These are phyloP conservation scores for Allantophomopsis cytisporea DNA, from an alignment of 2,329 filamentous ascomycete genomes.

Conservation along the genomic window DNA sequence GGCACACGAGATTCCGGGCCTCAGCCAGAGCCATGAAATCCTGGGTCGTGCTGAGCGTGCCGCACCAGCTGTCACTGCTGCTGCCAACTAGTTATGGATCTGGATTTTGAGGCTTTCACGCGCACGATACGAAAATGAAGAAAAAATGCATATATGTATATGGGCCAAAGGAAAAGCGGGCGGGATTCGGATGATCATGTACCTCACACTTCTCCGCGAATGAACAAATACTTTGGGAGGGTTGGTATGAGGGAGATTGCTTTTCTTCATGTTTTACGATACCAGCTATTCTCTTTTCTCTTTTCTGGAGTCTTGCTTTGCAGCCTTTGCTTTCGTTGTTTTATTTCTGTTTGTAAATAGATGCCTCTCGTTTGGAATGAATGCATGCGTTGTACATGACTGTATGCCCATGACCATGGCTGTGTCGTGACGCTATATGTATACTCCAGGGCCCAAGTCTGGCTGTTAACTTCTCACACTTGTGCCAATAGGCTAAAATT, in stretches of 20 bases:
- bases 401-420: too few relatives aligned
- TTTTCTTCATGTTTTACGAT: neutral
- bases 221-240: neutral
- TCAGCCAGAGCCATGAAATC: slow-evolving; percentile 3
- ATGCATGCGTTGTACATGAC: too few relatives aligned
- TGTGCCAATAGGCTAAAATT: too few relatives aligned
- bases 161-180: neutral
- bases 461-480: too few relatives aligned
- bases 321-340: slow-evolving; percentile 10
- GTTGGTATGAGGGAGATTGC: slow-evolving; percentile 16
- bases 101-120: neutral
- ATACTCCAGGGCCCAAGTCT: too few relatives aligned
- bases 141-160: slow-evolving; percentile 1
- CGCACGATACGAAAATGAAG: neutral
- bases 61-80: slow-evolving; percentile 11
- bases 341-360: neutral
- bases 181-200: neutral
- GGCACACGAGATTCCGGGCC: slow-evolving; percentile 51
- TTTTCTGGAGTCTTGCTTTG: slow-evolving; percentile 22
- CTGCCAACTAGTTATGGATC: slow-evolving; percentile 7
- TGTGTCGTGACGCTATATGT: too few relatives aligned
- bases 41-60: slow-evolving; percentile 10
- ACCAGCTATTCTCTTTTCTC: neutral
- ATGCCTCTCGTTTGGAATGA: neutral
- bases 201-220: neutral